Percentiles rank a stretch among this genome's conserved stretches.
These are phyloP conservation scores for Cryptosporidium tyzzeri DNA, from an alignment of 169 alveolate genomes.

Conservation along the genomic window DNA sequence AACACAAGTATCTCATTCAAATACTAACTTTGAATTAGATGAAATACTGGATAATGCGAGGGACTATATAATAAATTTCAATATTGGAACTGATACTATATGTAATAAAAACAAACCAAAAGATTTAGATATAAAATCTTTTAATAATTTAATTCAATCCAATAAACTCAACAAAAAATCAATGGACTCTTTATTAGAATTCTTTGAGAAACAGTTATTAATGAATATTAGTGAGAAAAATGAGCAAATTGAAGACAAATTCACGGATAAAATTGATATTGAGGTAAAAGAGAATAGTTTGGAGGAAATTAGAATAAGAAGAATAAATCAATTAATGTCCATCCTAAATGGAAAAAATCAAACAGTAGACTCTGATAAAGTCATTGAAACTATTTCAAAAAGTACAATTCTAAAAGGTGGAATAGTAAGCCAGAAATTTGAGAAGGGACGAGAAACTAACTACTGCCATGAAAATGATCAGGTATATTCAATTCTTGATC, in stretches of 20 bases:
- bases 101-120: not conserved
- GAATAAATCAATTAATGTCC: constrained; percentile 10
- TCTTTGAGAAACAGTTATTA: not conserved
- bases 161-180: constrained; percentile 15
- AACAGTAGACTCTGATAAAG: not conserved
- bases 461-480: constrained; percentile 41
- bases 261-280: not conserved
- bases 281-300: constrained; percentile 1
- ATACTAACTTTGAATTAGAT: not conserved
- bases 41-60: not conserved
- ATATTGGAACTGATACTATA: not conserved
- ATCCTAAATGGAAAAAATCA: not conserved
- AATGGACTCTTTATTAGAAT: constrained; percentile 2
- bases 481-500: constrained; percentile 12
- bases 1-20: not conserved
- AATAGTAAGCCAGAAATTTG: constrained; percentile 24
- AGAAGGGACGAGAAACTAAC: constrained; percentile 5
- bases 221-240: not conserved
- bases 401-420: constrained; percentile 53
- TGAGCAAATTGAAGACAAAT: not conserved
- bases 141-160: not conserved
- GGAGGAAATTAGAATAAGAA: constrained; percentile 34
- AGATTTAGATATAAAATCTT: not conserved
- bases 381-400: constrained; percentile 33
- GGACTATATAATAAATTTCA: constrained; percentile 2